Evolutionary conservation across 306 rosid species (phyloP).

Genomic region (Styphnolobium japonicum): DNA sequence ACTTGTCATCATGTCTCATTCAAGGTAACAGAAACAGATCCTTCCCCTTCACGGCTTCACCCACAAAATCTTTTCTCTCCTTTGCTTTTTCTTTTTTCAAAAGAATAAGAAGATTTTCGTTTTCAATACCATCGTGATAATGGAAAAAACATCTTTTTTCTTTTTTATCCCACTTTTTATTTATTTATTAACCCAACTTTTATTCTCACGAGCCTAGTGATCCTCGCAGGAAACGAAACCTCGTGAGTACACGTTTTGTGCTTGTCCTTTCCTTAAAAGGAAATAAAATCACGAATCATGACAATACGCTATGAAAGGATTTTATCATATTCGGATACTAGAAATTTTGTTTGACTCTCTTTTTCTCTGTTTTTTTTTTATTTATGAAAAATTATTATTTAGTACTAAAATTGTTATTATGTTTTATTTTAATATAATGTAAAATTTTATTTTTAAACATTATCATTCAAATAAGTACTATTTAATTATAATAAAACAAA

Average conservation of each 20-base stretch:
- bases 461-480: background rate
- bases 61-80: background rate
- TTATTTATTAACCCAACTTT: background rate
- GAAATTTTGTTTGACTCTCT: background rate
- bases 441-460: background rate
- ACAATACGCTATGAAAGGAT: background rate
- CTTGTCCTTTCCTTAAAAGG: background rate
- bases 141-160: background rate
- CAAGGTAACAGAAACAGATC: conserved; percentile 13
- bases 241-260: background rate
- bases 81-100: background rate
- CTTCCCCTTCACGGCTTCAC: background rate
- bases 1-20: conserved; percentile 33
- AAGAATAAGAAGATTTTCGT: background rate
- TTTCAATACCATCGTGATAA: background rate
- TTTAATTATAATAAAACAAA: background rate
- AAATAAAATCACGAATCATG: background rate
- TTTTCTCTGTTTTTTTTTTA: background rate
- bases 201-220: background rate
- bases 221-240: background rate
- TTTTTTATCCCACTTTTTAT: background rate
- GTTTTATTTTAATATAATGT: background rate
- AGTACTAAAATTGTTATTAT: background rate
- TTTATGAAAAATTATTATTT: background rate
- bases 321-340: background rate